Conservation (phyloP, 108 stramenopile genomes). For the Skeletonema menzelii region DNA sequence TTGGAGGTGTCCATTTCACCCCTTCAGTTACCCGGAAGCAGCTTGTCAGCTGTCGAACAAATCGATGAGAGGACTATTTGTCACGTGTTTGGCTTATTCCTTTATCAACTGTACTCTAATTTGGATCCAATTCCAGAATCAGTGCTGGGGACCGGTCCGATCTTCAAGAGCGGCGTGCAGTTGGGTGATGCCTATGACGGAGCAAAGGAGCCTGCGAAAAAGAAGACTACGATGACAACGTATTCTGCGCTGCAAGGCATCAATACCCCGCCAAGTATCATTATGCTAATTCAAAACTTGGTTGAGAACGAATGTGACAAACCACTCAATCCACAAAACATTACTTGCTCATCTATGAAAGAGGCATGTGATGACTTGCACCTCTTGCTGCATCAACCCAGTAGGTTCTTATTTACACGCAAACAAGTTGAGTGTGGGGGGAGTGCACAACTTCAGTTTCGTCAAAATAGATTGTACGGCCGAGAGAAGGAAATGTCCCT, state of each 20-base stretch:
- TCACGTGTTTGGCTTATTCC: conserved; percentile 17
- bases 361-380: conserved; percentile 27
- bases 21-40: not conserved
- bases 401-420: conserved; percentile 25
- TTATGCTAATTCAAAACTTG: conserved; percentile 23
- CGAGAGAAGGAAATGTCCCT: conserved; percentile 17
- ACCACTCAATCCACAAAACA: conserved; percentile 7
- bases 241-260: not conserved
- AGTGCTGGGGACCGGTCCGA: not conserved
- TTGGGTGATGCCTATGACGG: not conserved
- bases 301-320: conserved; percentile 19
- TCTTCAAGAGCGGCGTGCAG: not conserved
- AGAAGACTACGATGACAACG: not conserved
- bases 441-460: not conserved
- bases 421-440: not conserved
- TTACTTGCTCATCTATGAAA: conserved; percentile 23
- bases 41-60: not conserved
- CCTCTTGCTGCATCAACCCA: conserved; percentile 30
- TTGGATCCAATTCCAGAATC: not conserved
- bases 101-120: conserved; percentile 27
- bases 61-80: conserved; percentile 7
- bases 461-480: conserved; percentile 30
- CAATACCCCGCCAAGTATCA: not conserved
- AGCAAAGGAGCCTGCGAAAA: not conserved
- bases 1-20: conserved; percentile 14